These are phyloP conservation scores for Sisymbrium irio DNA, from an alignment of 345 rosid genomes.

Conservation along the genomic window DNA sequence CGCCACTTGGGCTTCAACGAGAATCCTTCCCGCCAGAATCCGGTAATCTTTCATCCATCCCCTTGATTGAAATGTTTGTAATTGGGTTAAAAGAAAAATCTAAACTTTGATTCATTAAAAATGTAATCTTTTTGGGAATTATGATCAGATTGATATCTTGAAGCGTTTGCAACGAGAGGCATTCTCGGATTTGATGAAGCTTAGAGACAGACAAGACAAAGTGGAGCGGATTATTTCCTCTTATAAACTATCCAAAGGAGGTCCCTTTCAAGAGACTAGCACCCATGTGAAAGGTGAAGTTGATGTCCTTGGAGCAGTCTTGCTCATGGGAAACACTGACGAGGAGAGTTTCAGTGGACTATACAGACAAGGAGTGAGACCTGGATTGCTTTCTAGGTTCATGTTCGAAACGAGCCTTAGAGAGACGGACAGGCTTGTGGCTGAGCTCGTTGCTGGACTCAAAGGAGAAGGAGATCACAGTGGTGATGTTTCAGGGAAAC, in stretches of 20 bases:
- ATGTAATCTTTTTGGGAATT: no score
- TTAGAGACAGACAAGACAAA: constrained; percentile 87
- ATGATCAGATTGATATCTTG: constrained; percentile 81
- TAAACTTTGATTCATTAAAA: no score
- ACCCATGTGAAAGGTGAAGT: constrained; percentile 72
- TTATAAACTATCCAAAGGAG: constrained; percentile 46
- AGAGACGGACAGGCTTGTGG: constrained; percentile 54
- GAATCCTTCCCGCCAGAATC: constrained; percentile 50
- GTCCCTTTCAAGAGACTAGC: constrained; percentile 62
- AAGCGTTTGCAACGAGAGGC: constrained; percentile 89
- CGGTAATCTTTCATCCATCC: constrained; percentile 41
- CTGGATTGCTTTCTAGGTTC: constrained; percentile 65
- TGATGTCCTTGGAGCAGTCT: constrained; percentile 62
- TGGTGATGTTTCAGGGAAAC: constrained; percentile 41
- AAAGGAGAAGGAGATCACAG: constrained; percentile 31
- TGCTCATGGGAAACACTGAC: constrained; percentile 50
- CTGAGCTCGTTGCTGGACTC: constrained; percentile 59
- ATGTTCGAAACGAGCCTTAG: constrained; percentile 59
- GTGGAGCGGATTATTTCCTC: constrained; percentile 62
- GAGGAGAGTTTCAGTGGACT: constrained; percentile 42
- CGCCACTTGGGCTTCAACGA: constrained; percentile 40
- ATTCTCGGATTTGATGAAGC: constrained; percentile 82
- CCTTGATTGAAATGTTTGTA: background rate
- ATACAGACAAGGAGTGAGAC: constrained; percentile 59
- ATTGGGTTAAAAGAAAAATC: no score